phyloP scores from a whole-genome alignment of 129 eudicot species.

The Chrysanthemum lavandulifolium region DNA sequence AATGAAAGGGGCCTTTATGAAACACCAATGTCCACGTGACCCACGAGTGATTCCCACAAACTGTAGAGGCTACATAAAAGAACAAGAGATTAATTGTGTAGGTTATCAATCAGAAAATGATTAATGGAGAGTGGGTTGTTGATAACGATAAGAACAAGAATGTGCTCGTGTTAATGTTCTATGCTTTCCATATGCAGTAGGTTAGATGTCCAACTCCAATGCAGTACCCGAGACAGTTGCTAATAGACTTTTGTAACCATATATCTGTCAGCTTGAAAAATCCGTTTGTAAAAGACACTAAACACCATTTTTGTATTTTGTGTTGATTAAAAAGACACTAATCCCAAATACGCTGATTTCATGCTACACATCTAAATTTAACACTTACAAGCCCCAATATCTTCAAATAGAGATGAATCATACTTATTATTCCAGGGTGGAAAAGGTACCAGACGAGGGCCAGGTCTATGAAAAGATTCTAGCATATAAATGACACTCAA shows the following conservation, averaged over 20 bases:
- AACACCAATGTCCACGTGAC: conserved; percentile 27
- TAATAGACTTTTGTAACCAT: conserved; percentile 1
- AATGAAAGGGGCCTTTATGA: conserved; percentile 26
- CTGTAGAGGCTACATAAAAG: conserved; percentile 23
- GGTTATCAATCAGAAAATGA: conserved; percentile 20
- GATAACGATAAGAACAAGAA: conserved; percentile 36
- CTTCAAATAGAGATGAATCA: not conserved
- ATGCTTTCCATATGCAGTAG: conserved; percentile 4
- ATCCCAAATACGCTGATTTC: not conserved
- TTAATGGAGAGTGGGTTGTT: conserved; percentile 22
- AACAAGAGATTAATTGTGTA: conserved; percentile 25
- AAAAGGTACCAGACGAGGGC: conserved; percentile 14
- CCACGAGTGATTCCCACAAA: conserved; percentile 30
- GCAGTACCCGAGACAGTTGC: not conserved
- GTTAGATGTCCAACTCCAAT: conserved; percentile 18
- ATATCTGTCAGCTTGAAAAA: conserved; percentile 17
- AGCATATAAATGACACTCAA: conserved; percentile 17
- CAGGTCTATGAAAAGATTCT: conserved; percentile 7
- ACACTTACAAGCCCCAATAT: not conserved
- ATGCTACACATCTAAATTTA: not conserved
- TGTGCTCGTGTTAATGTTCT: conserved; percentile 7
- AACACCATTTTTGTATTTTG: not conserved
- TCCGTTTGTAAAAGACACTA: conserved; percentile 11
- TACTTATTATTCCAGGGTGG: not conserved
- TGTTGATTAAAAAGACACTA: conserved; percentile 4